Evolutionary conservation across 1,284 basidiomycete species (phyloP), one percentile per base, ranked within the genome.

Genomic region (Mycosarcoma maydis): DNA sequence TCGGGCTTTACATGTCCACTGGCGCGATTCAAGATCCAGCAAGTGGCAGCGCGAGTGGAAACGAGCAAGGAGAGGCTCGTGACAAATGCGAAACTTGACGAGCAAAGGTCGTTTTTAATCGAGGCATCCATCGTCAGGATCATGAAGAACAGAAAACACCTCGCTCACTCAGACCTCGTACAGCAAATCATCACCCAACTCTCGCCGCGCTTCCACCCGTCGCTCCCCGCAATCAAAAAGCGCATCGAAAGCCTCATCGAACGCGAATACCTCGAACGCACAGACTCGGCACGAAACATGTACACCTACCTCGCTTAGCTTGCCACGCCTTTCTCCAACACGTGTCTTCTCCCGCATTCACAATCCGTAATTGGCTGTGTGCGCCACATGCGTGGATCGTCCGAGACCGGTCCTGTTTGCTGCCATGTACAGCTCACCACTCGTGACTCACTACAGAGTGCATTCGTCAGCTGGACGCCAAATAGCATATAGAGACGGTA

Each of bases 81-180:
- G 82, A 99, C 96, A 13, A 87, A 88, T 64, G 90, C 90, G 73
- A 89, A 91, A 64, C 89, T 99, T 20, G 94, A 96, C 43, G 95
- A 98, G 82, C 94, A 97, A 83, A 85, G 96, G 39, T 89, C 86
- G 73, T 90, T 92, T 80, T 90, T 95, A 80, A 92, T 90, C 38
- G 95, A 98, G 85, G 40, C 49, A 6, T 97, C 92, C 78, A 91
- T 98, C 62, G 96, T 98, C 22, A 89, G 96, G 34, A 90, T 98
- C 33, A 98, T 99, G 96, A 98, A 99, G 84, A 90, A 93, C 79
- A 85, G 94, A 61, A 98, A 98, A 82, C 87, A 87, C 53, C 89
- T 98, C 87, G 83, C 85, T 6, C 94, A 98, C 80, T 92, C 90
- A 65, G 93, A 95, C 59, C 86, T 99, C 16, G 86, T 98, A 53